A percentile compares a stretch with the other conserved stretches of the same genome.
These are phyloP conservation scores for Arthrocladium fulminans DNA, from an alignment of 2,329 filamentous ascomycete species.

Conservation along the genomic window DNA sequence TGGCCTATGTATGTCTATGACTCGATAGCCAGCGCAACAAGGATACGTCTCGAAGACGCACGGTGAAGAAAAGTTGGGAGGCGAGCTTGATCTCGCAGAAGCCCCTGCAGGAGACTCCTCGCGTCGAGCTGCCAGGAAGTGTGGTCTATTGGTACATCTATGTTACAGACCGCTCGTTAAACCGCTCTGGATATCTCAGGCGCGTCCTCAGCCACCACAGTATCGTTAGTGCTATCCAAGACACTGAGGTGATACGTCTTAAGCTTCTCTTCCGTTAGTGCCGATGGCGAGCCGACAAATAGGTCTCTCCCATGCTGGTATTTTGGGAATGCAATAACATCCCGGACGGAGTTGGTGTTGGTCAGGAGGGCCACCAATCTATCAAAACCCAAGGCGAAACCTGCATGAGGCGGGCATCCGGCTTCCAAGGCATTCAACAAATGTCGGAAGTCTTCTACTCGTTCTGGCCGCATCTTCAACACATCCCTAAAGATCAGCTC, in stretches of 20 bases:
- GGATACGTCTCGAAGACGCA: too few species aligned
- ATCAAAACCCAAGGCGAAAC: slow-evolving; percentile 88
- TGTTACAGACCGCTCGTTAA: slow-evolving; percentile 18
- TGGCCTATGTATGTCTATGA: too few species aligned
- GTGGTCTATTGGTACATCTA: background rate
- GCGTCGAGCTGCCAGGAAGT: too few species aligned
- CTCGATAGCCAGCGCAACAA: too few species aligned
- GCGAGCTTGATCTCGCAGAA: too few species aligned
- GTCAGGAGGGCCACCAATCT: slow-evolving; percentile 72
- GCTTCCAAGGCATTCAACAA: slow-evolving; percentile 70
- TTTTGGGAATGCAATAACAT: slow-evolving; percentile 97
- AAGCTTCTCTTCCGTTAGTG: slow-evolving; percentile 53
- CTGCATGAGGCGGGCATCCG: slow-evolving; percentile 90
- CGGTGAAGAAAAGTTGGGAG: too few species aligned
- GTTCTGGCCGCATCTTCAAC: slow-evolving; percentile 63
- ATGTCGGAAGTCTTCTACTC: slow-evolving; percentile 75
- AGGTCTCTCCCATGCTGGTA: slow-evolving; percentile 80
- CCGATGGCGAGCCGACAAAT: slow-evolving; percentile 68
- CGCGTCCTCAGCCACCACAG: background rate
- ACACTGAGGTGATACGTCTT: slow-evolving; percentile 48
- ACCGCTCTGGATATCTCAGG: slow-evolving; percentile 4
- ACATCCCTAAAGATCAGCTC: slow-evolving; percentile 77
- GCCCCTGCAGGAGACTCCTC: too few species aligned
- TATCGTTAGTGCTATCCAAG: background rate
- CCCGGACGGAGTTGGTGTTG: slow-evolving; percentile 66